A percentile compares a stretch with the other conserved stretches of the same genome.
Conservation (phyloP, 352 stramenopile genomes). For the Pythium volutum region DNA sequence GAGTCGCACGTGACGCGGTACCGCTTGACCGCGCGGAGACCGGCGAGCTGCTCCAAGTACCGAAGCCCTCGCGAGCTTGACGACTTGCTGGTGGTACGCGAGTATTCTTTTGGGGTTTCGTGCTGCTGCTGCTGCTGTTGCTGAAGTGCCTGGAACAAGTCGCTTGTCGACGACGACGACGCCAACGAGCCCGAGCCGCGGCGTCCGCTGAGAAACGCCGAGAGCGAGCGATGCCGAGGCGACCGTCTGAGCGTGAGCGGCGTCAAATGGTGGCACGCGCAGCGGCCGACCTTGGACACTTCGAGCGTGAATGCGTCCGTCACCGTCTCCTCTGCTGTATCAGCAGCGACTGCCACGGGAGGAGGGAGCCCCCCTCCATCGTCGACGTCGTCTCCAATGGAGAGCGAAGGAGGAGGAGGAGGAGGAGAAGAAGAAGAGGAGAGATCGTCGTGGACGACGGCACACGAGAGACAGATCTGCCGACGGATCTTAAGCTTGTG, state of each 20-base stretch:
- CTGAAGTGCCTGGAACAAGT: conserved; percentile 4
- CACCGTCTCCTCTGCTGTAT: background rate
- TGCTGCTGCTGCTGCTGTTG: background rate
- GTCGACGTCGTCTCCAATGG: background rate
- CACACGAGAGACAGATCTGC: conserved; percentile 61
- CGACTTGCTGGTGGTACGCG: conserved; percentile 9
- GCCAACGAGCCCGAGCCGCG: conserved; percentile 28
- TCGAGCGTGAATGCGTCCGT: conserved; percentile 37
- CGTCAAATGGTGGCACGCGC: conserved; percentile 52
- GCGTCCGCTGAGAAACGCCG: conserved; percentile 19
- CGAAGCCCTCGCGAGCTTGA: conserved; percentile 18
- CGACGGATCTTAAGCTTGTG: conserved; percentile 51
- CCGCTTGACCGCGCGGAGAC: conserved; percentile 33
- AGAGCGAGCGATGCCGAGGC: conserved; percentile 19
- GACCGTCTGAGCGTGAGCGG: conserved; percentile 40
- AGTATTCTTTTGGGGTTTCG: background rate
- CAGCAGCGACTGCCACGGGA: background rate
- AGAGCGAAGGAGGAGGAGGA: background rate
- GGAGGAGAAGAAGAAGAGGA: background rate
- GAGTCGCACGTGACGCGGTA: conserved; percentile 48
- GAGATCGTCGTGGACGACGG: conserved; percentile 31
- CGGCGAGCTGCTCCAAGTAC: conserved; percentile 23
- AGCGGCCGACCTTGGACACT: conserved; percentile 48
- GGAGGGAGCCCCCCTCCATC: conserved; percentile 5
- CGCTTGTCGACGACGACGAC: background rate